Percentiles rank a stretch among this genome's conserved stretches.
These are phyloP conservation scores for Aspergillus wentii DNA, from an alignment of 495 filamentous ascomycete genomes.

Conservation along the genomic window DNA sequence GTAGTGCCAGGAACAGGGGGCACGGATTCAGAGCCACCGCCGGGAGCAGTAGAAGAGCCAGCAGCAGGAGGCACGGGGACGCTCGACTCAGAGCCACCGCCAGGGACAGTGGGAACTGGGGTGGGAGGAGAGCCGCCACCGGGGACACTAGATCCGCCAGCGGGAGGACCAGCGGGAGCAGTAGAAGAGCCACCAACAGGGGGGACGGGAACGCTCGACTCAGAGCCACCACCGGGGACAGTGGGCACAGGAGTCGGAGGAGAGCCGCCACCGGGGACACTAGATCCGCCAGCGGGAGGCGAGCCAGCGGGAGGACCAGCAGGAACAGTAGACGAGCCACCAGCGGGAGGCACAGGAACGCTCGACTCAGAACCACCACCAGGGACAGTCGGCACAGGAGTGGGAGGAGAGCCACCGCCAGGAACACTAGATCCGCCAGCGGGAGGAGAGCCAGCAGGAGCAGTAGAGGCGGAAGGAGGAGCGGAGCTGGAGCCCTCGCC, in stretches of 20 bases:
- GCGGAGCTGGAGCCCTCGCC: slow-evolving; percentile 9
- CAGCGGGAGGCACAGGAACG: not conserved
- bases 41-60: slow-evolving; percentile 6
- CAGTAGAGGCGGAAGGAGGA: slow-evolving; percentile 10
- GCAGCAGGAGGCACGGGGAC: slow-evolving; percentile 9
- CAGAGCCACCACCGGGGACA: not conserved
- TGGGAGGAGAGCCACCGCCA: slow-evolving; percentile 3
- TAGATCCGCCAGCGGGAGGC: slow-evolving; percentile 3
- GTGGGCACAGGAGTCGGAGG: not conserved
- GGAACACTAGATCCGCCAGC: slow-evolving; percentile 3
- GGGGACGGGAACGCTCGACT: slow-evolving; percentile 6
- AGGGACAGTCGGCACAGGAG: not conserved
- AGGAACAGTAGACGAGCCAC: slow-evolving; percentile 9
- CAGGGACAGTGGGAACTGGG: not conserved
- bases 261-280: not conserved
- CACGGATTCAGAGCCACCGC: not conserved
- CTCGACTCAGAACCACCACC: slow-evolving; percentile 1
- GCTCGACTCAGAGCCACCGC: not conserved
- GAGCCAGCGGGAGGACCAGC: slow-evolving; percentile 8
- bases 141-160: slow-evolving; percentile 1
- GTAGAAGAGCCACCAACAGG: slow-evolving; percentile 7
- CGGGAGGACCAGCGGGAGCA: not conserved
- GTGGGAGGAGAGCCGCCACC: not conserved
- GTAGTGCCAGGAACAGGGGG: not conserved
- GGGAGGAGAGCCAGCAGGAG: slow-evolving; percentile 7